Percentiles rank a stretch among this genome's conserved stretches.
These are phyloP conservation scores for Coprinopsis sp. DNA, from an alignment of 768 basidiomycete genomes.

Conservation along the genomic window DNA sequence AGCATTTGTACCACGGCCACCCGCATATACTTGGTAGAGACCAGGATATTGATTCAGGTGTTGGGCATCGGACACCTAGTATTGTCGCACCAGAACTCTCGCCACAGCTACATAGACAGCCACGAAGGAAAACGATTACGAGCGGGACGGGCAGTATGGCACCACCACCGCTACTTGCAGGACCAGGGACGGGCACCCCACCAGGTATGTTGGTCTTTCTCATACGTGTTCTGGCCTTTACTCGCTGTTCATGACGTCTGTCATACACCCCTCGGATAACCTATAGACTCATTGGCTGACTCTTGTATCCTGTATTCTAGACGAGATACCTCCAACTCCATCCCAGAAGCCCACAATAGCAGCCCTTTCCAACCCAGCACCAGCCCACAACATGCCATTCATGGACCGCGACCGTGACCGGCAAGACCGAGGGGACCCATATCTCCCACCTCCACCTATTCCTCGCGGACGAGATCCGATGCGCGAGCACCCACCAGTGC, in stretches of 20 bases:
- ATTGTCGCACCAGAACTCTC: background rate
- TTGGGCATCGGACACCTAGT: background rate
- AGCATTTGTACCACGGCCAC: background rate
- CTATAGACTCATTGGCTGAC: background rate
- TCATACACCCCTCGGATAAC: background rate
- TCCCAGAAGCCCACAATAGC: background rate
- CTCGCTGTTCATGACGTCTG: background rate
- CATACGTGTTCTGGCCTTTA: background rate
- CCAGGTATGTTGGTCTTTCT: background rate
- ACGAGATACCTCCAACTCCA: background rate
- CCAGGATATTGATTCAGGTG: background rate
- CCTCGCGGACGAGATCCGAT: background rate
- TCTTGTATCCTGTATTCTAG: background rate
- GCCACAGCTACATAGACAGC: constrained; percentile 1
- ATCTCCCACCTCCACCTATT: background rate
- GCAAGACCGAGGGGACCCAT: background rate
- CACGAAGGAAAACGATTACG: constrained; percentile 2
- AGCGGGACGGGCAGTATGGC: background rate
- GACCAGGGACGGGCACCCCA: constrained; percentile 3
- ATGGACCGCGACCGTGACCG: constrained; percentile 1
- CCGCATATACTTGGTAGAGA: background rate
- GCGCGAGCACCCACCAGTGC: background rate
- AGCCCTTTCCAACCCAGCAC: background rate
- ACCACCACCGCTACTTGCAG: background rate
- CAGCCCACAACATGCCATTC: background rate